phyloP scores from a whole-genome alignment of 768 basidiomycete genomes.

The Xerocomellus dryophilus region DNA sequence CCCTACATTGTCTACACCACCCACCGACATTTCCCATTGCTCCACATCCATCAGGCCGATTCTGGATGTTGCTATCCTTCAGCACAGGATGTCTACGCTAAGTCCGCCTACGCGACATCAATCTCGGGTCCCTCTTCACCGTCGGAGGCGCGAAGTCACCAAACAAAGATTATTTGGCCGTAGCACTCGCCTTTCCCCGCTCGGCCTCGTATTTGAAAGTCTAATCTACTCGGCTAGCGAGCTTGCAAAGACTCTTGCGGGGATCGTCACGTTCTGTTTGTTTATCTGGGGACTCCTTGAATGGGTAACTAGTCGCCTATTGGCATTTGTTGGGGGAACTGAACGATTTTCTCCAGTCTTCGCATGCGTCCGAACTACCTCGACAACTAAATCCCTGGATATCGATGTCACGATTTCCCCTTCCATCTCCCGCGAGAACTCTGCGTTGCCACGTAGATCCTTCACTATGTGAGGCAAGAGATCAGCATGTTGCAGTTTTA shows the following conservation, averaged over 20 bases:
- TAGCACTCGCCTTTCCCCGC: background rate
- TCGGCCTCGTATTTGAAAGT: constrained; percentile 1
- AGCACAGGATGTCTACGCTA: constrained; percentile 6
- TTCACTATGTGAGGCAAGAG: constrained; percentile 6
- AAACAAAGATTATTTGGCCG: background rate
- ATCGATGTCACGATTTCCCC: constrained; percentile 6
- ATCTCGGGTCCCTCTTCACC: background rate
- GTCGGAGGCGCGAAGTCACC: background rate
- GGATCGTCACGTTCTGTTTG: constrained; percentile 19
- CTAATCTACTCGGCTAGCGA: constrained; percentile 9
- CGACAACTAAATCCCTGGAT: constrained; percentile 3
- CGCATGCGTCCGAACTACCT: constrained; percentile 5
- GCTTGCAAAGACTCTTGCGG: constrained; percentile 11
- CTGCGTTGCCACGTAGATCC: constrained; percentile 3
- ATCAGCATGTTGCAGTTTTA: constrained; percentile 20
- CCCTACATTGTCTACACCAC: constrained; percentile 14
- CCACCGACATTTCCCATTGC: constrained; percentile 6
- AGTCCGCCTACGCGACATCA: background rate
- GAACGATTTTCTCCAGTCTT: constrained; percentile 14
- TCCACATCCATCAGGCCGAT: background rate
- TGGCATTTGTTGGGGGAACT: background rate
- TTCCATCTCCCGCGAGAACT: constrained; percentile 5
- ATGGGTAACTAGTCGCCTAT: constrained; percentile 12
- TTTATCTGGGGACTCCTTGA: constrained; percentile 24
- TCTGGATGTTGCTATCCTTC: constrained; percentile 14